phyloP scores from a whole-genome alignment of 768 basidiomycete genomes.

The Trametes cingulata region DNA sequence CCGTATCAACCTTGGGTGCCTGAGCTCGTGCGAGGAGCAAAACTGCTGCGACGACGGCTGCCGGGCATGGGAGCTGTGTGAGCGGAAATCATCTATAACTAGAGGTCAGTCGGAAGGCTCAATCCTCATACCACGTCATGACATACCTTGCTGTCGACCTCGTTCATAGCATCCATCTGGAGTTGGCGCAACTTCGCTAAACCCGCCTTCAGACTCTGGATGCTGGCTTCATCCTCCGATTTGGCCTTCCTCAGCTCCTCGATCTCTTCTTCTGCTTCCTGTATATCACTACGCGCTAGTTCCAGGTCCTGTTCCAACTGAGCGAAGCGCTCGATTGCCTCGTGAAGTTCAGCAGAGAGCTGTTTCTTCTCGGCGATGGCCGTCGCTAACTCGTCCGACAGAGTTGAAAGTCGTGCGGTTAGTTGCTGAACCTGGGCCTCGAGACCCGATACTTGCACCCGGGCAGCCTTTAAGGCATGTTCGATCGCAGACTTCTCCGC shows the following conservation, averaged over 20 bases:
- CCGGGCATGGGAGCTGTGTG: slow-evolving; percentile 30
- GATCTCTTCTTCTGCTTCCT: slow-evolving; percentile 37
- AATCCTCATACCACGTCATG: background rate
- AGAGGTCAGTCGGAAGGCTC: slow-evolving; percentile 9
- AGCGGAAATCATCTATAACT: slow-evolving; percentile 32
- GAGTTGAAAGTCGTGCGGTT: background rate
- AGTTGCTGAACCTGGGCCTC: background rate
- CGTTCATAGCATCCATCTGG: slow-evolving; percentile 37
- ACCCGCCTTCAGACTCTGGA: slow-evolving; percentile 35
- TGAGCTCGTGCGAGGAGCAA: slow-evolving; percentile 5
- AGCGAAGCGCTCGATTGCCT: background rate
- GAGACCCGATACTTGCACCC: background rate
- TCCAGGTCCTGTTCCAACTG: slow-evolving; percentile 9
- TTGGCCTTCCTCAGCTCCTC: slow-evolving; percentile 35
- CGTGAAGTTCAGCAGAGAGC: background rate
- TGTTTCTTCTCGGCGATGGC: slow-evolving; percentile 6
- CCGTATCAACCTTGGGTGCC: background rate
- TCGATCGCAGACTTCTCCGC: slow-evolving; percentile 14
- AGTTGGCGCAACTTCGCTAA: slow-evolving; percentile 35
- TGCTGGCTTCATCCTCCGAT: slow-evolving; percentile 37
- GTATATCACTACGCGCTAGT: slow-evolving; percentile 10
- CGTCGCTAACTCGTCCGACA: background rate
- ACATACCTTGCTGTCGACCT: slow-evolving; percentile 41
- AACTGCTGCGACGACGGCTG: slow-evolving; percentile 17
- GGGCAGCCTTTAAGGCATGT: slow-evolving; percentile 9